Base-by-base conservation (phyloP, 306 rosid species). In the Malus asiatica region DNA sequence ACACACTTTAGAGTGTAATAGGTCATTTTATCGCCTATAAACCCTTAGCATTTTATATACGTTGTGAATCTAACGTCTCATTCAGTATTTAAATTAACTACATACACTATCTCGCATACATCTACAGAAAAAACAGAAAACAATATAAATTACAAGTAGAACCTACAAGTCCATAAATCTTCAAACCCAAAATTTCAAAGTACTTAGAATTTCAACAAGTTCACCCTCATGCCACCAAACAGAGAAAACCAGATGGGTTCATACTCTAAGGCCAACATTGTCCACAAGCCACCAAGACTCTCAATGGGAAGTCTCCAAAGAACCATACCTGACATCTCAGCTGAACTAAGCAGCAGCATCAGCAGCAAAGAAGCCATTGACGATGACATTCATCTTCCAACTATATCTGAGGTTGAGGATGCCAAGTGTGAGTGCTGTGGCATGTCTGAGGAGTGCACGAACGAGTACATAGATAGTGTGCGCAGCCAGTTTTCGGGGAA, bases 351-450 rank as follows among this genome's bases (percentile, higher is more conserved):
- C 68, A 71, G 42, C 23, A 64, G 8, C 70, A 64, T 4, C 70
- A 63, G 13, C 68, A 30, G 22, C 29, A 66, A 66, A 32, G 77
- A 66, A 27, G 70, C 70, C 32, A 27, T 45, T 45, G 61, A 52
- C 10, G 58, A 63, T 29, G 67, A 11, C 48, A 25, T n/a, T 20
- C 68, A 48, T 44, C 83, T 85, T 3, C 83, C 75, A 3, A 23
- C 76, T 0, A 76, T 81, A 29, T 72, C 76, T 0, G 89, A 83
- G 64, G 87, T 74, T 4, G 87, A 84, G 32, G 79, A 71, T 16
- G 91, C 83, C 6, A 72, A 73, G n/a, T 88, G 96, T 48, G 93
- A 90, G 86, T 90, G 96, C 53, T 90, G 96, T 6, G 93, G 82
- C 66, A 71, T 87, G 88, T 80, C 76, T 0, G 96, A 90, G 63